Base-by-base conservation (phyloP, 2,329 filamentous ascomycete genomes). In the Cladorrhinum sp. region DNA sequence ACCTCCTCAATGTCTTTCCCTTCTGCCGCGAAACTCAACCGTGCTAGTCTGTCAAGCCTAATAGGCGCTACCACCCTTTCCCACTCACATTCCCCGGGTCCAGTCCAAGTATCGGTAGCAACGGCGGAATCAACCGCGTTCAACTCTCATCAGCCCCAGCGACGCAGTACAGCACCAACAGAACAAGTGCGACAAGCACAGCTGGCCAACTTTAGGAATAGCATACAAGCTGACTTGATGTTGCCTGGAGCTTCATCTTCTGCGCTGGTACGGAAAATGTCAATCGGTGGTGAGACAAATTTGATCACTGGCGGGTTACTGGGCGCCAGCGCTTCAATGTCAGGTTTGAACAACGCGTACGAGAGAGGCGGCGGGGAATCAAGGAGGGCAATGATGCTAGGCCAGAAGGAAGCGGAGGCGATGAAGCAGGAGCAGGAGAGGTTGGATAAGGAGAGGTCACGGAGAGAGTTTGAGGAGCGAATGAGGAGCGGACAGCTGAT, bases 401-500 rank as follows among this genome's bases (percentile, higher is more conserved):
- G 80, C 36, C 86, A 89, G 66, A 83, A 82, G 65, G 84, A 87
- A 65, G 84, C 85, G 28, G 85, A 86, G 69, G 81, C 85, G 57
- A 79, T 84, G 69, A 80, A 81, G 56, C 80, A 81, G 57, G 83
- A 88, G 71, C 78, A 82, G 68, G 82, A 86, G 67, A 79, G 81
- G 59, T 75, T 79, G 48, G 84, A 83, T 54, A 83, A 82, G 65
- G 81, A 85, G 64, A 78, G 83, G 58, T 79, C 80, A 5, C 86
- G 90, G 14, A 82, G 82, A 55, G 81, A 81, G 39, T 86, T 92
- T 68, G 89, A 92, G 65, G 85, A 88, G 72, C 82, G 85, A 65
- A 95, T 96, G 89, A 82, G 91, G 58, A 86, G 84, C 16, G 87
- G 88, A 0, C 85, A 89, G 65, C 83, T 96, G 78, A 79, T 90